Evolutionary conservation across 1,284 basidiomycete genomes (phyloP), one percentile per base, ranked within the genome.

Genomic region (Papiliotrema laurentii): DNA sequence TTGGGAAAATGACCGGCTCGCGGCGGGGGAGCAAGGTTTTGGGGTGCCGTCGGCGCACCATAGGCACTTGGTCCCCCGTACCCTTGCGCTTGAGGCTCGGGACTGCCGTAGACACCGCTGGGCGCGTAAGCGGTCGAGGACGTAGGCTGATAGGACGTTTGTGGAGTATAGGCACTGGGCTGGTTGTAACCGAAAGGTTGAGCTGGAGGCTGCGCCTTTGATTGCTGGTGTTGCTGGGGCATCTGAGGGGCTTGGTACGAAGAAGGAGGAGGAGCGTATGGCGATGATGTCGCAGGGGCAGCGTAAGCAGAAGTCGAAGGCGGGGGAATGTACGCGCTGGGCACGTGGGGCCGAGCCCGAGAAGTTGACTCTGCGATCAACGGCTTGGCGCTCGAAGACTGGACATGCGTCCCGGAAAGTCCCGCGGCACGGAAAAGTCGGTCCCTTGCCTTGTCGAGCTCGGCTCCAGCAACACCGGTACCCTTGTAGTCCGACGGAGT

Each of bases 401-500:
- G 14, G 47, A 46, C 2, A n/a, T n/a, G n/a, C n/a, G n/a, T n/a
- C 47, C 45, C 13, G 45, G 36, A 30, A 14, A 60, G 36, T 7
- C 61, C 66, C 5, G 66, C 65, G 21, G 68, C 69, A 13, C 49
- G 52, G 49, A 50, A 69, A 58, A 59, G 68, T 55, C 56, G 76
- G 49, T 78, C 82, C 51, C 85, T 78, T 28, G 83, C 83, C 37
- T 80, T 80, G 21, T 78, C 77, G 57, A 85, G 78, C 60, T 85
- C 82, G 37, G 76, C 56, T 14, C 73, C 69, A 16, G 77, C 71
- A 6, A 76, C 77, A n/a, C 75, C 73, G 3, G 77, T 76, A 14
- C 84, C 85, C 37, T 81, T 80, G 72, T 96, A 97, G 51, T 85
- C 85, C 14, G 76, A 64, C 1, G 96, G 94, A 1, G 86, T 90